Percentiles rank a stretch among this genome's conserved stretches.
Evolutionary conservation across 176 grass and related monocot genomes (phyloP).

Genomic region (Carex myosuroides): DNA sequence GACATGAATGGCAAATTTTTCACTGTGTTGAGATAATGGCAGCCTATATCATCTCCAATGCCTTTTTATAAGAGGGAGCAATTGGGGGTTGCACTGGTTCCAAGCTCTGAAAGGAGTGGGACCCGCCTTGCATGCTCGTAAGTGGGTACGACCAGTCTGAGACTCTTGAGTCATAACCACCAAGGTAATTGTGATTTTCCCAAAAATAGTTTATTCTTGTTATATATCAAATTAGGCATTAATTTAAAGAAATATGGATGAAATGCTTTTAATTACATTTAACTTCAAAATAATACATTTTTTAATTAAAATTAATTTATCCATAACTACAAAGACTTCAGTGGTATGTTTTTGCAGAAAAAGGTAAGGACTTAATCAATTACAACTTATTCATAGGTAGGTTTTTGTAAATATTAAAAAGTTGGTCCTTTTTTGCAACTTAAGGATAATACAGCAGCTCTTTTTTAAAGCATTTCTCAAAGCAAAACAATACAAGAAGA

Average conservation of each 20-base stretch:
- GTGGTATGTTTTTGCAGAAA: not conserved
- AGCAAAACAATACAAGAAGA: not conserved
- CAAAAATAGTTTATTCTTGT: not conserved
- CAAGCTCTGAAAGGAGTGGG: slow-evolving; percentile 41
- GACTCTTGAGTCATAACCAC: slow-evolving; percentile 49
- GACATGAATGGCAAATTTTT: not conserved
- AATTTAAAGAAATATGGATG: not conserved
- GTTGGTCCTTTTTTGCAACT: not conserved
- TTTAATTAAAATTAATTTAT: not conserved
- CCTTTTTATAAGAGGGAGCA: slow-evolving; percentile 70
- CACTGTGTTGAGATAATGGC: slow-evolving; percentile 19
- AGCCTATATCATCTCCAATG: slow-evolving; percentile 64
- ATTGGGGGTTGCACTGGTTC: slow-evolving; percentile 83
- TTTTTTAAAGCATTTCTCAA: not conserved
- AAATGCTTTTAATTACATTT: not conserved
- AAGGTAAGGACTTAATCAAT: not conserved
- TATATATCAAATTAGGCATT: not conserved
- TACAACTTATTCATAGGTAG: not conserved
- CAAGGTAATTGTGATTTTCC: slow-evolving; percentile 31
- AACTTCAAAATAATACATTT: not conserved
- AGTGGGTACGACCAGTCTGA: slow-evolving; percentile 63
- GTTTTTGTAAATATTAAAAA: not conserved
- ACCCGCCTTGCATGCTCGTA: slow-evolving; percentile 28
- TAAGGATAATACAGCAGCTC: not conserved
- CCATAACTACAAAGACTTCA: not conserved